These are phyloP conservation scores for Astrocystis sublimbata DNA, from an alignment of 495 filamentous ascomycete genomes.

Conservation along the genomic window DNA sequence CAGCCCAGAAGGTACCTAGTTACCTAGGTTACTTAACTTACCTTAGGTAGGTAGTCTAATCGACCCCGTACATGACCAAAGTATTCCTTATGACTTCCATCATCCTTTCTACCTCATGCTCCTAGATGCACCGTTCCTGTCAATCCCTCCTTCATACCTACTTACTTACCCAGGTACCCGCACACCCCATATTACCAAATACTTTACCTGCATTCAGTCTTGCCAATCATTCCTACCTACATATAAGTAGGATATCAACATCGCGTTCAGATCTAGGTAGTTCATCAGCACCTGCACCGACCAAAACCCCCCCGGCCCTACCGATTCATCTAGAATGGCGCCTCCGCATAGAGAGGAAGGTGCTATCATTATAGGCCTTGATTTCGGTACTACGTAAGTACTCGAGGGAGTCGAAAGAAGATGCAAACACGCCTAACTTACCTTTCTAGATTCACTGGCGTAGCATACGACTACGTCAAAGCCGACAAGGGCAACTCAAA, in stretches of 20 bases:
- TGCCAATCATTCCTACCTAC: background rate
- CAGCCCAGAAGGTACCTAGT: no score
- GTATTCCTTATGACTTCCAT: no score
- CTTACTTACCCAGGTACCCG: no score
- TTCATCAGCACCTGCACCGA: background rate
- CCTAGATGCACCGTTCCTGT: no score
- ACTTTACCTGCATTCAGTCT: background rate
- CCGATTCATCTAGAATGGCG: background rate
- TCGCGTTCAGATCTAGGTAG: background rate
- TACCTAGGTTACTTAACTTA: no score
- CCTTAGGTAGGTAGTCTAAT: no score
- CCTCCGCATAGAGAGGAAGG: background rate
- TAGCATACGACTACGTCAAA: slow-evolving; percentile 4
- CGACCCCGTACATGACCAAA: no score
- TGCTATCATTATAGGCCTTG: background rate
- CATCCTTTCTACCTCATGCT: no score
- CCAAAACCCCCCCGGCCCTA: background rate
- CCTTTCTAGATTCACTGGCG: slow-evolving; percentile 8
- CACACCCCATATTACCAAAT: no score
- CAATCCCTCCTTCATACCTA: no score
- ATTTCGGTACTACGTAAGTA: slow-evolving; percentile 10
- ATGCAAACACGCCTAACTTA: background rate
- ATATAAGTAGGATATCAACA: no score
- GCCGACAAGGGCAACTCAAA: background rate
- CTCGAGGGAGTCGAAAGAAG: background rate